Percentiles rank a stretch among this genome's conserved stretches.
Evolutionary conservation across 2,329 filamentous ascomycete genomes (phyloP).

Genomic region (Epichloe sylvatica): DNA sequence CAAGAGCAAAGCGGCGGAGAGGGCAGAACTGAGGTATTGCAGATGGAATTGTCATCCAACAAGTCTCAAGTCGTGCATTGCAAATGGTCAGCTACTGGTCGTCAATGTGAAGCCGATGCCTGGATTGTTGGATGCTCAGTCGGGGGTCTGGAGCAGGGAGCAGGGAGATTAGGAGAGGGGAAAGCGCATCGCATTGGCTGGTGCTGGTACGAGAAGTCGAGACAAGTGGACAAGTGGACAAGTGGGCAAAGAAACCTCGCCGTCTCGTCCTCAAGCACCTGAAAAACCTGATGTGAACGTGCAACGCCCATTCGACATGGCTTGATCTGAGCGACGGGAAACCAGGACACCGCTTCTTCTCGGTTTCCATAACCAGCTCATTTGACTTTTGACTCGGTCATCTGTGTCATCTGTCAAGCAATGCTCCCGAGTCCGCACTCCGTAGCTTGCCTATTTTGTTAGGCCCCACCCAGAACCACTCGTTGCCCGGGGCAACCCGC

Average conservation of each 20-base stretch:
- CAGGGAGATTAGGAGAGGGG: neutral
- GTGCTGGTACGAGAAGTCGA: neutral
- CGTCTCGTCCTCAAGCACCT: no score
- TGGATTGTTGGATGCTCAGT: neutral
- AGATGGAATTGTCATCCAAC: neutral
- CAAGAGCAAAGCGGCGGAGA: neutral
- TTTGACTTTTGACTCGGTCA: neutral
- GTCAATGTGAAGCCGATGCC: neutral
- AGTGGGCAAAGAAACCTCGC: no score
- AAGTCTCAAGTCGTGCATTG: neutral
- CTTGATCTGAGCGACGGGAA: no score
- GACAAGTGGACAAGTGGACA: no score
- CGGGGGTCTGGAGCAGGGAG: neutral
- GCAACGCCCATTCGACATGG: neutral
- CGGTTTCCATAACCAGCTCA: neutral
- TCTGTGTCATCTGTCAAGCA: neutral
- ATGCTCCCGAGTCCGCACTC: neutral
- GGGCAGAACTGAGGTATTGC: neutral
- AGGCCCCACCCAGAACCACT: neutral
- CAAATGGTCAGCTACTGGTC: neutral
- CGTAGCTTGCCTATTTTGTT: neutral
- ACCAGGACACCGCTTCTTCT: neutral
- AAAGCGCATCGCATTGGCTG: no score
- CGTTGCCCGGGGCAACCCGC: conserved; percentile 20
- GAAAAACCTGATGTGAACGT: no score